phyloP scores from a whole-genome alignment of 2,329 filamentous ascomycete species.

The Exserohilum rostratum region DNA sequence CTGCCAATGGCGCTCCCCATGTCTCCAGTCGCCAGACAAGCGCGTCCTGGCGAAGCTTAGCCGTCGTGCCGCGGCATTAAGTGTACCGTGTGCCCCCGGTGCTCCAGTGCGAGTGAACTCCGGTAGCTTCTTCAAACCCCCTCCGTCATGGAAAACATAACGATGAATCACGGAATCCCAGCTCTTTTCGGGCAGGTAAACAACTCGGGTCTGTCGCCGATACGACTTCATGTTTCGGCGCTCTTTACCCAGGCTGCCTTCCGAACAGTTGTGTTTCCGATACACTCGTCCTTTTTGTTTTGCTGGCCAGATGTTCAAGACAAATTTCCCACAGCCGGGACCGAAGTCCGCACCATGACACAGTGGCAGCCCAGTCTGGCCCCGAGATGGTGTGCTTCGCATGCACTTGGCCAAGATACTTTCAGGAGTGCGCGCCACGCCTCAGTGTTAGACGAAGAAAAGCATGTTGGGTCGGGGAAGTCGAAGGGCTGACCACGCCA shows the following conservation, averaged over 20 bases:
- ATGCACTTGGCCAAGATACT: not conserved
- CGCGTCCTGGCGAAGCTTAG: slow-evolving; percentile 35
- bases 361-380: not conserved
- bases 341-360: not conserved
- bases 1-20: slow-evolving; percentile 9
- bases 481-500: not conserved
- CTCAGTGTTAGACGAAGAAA: not conserved
- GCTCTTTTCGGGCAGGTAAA: slow-evolving; percentile 9
- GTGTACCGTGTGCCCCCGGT: not conserved
- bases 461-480: not conserved
- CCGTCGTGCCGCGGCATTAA: slow-evolving; percentile 11
- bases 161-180: slow-evolving; percentile 11
- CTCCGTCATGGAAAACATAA: slow-evolving; percentile 7
- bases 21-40: slow-evolving; percentile 32
- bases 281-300: not conserved
- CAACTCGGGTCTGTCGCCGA: slow-evolving; percentile 6
- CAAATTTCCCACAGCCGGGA: not conserved
- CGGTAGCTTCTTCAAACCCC: slow-evolving; percentile 8
- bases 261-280: not conserved
- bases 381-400: not conserved
- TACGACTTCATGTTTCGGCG: slow-evolving; percentile 14
- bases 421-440: not conserved
- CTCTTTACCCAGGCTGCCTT: not conserved
- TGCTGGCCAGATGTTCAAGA: not conserved
- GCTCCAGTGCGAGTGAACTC: too few relatives aligned